Evolutionary conservation across 345 rosid genomes (phyloP), one percentile per base, ranked within the genome.

Genomic region (Hevea brasiliensis): DNA sequence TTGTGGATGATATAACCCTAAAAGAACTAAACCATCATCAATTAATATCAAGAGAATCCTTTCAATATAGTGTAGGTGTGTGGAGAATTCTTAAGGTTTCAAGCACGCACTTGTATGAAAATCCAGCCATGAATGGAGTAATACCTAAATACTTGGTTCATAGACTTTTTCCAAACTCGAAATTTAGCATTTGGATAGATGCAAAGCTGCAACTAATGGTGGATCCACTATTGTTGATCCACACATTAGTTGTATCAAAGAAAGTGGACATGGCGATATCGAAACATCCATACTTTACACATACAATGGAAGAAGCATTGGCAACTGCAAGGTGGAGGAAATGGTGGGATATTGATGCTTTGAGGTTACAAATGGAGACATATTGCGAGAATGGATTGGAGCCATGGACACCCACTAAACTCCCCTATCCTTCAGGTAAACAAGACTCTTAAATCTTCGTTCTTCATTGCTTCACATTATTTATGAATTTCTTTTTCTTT

Each of bases 251-350:
- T 14, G 84, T 90, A 17, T 67, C 84, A 13, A 76, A 84, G 40
- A 78, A 79, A 1, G 85, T 26, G 6, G 97, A 94, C 77, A 87
- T 94, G 77, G 98, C 98, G 0, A 79, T 94, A 47, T 90, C 98
- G 0, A 88, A 71, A 48, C 98, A 94, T 70, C 98, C 97, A 0
- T 89, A 79, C 70, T 92, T 77, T 51, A 59, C 78, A 15, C 84
- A 94, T 73, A 89, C 98, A 0, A 86, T 94, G 93, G 98, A 94
- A 74, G 98, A 94, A 75, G 98, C 98, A 0, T 80, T 94, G 85
- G 98, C 98, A 11, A 94, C 98, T 0, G 97, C 95, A 0, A 83
- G 97, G 83, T 92, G 98, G 98, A 89, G 84, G 88, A 94, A 94
- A 71, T 94, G 97, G 98, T 24, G 76, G 37, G 97, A 92, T 72